A percentile compares a stretch with the other conserved stretches of the same genome.
phyloP scores from a whole-genome alignment of 257 asterid genomes.

The Primulina huaijiensis region DNA sequence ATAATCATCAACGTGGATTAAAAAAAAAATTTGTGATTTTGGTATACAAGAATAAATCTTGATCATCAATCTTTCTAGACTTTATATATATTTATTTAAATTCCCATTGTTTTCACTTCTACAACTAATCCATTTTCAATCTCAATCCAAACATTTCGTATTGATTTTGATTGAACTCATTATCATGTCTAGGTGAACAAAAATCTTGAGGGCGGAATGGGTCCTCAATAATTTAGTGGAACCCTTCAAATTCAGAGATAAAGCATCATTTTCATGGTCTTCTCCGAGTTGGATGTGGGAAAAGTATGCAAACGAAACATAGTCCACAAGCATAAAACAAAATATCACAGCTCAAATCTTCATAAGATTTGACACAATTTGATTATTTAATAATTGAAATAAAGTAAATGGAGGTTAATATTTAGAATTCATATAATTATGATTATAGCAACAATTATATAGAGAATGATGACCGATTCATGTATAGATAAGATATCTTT shows the following conservation, averaged over 20 bases:
- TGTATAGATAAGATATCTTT: slow-evolving; percentile 17
- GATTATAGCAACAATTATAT: neutral
- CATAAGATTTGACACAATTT: slow-evolving; percentile 7
- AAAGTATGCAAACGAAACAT: slow-evolving; percentile 14
- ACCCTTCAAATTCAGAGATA: slow-evolving; percentile 18
- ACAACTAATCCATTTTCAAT: too few relatives aligned
- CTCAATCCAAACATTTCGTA: neutral
- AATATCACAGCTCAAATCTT: slow-evolving; percentile 7
- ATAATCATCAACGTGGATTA: neutral
- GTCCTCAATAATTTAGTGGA: slow-evolving; percentile 13
- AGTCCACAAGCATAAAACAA: slow-evolving; percentile 24
- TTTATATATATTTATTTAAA: neutral
- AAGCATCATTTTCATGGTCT: slow-evolving; percentile 6
- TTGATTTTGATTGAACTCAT: neutral
- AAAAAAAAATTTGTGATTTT: slow-evolving; percentile 13
- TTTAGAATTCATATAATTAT: slow-evolving; percentile 20
- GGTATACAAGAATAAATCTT: neutral
- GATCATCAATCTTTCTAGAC: slow-evolving; percentile 9
- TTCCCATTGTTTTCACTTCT: neutral
- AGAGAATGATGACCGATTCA: slow-evolving; percentile 32
- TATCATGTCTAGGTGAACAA: neutral
- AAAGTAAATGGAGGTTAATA: slow-evolving; percentile 17
- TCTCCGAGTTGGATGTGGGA: slow-evolving; percentile 21
- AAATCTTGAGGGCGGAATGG: neutral
- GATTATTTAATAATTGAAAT: slow-evolving; percentile 14